Base-by-base conservation (phyloP, 2,329 filamentous ascomycete genomes). In the Aspergillus eucalypticola region DNA sequence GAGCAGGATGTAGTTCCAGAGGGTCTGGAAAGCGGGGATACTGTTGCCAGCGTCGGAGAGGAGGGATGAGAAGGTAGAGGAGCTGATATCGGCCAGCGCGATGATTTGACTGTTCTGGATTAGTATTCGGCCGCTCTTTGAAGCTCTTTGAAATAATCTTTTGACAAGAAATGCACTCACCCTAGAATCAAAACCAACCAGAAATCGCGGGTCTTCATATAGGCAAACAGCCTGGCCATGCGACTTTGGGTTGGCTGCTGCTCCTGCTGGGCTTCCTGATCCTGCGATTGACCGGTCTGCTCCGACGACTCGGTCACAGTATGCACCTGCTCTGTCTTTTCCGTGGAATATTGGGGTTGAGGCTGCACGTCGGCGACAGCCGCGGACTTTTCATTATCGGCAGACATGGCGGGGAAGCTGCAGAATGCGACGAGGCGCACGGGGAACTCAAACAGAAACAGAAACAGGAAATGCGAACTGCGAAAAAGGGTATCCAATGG, bases 1-100 rank as follows among this genome's bases (percentile, higher is more conserved):
- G 64, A 98, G 84, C 48, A 97, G 80, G 50, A 92, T 83, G 78
- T 98, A 98, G 79, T 94, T 96, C 84, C 97, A 95, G 69, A 98
- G 85, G 32, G 90, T 91, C 79, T 98, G 95, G 81, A 98, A 96
- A 58, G 94, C 92, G 5, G 94, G 94, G 67, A 97, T 95, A 63
- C 86, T 92, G 66, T 89, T 92, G 52, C 87, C 84, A 61, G 85
- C 78, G 8, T 78, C 77, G 61, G 82, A 83, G 32, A 98, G 86
- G 58, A 97, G 85, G 29, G 84, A 86, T 29, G 90, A 90, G 72
- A 98, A 91, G 54, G 94, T 98, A 11, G 55, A 57, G 17, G 55
- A 57, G 35, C 55, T 57, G 46, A 57, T 57, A 13, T 57, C 46
- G 19, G 55, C 55, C 25, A 57, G 46, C 3, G 55, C 55, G 8